Evolutionary conservation across 1,284 basidiomycete genomes (phyloP).

Genomic region (Porogramme epimiltina): DNA sequence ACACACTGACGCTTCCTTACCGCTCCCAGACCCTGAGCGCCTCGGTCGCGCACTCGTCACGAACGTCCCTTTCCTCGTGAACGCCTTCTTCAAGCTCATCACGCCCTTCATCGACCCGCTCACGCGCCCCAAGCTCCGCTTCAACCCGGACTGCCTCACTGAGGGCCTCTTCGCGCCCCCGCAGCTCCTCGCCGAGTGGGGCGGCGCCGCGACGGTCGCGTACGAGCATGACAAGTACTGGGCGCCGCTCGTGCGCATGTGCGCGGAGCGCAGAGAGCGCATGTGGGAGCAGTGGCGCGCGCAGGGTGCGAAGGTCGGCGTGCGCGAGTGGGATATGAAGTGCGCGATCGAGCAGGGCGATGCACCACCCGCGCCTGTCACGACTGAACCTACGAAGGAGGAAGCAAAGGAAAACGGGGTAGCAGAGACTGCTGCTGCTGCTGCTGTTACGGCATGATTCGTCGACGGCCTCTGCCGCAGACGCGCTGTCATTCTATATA

Average conservation of each 20-base stretch:
- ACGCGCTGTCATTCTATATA: too few species aligned
- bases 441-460: neutral
- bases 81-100: constrained; percentile 83
- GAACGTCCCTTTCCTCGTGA: constrained; percentile 83
- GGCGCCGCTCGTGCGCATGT: constrained; percentile 60
- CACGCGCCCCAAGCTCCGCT: constrained; percentile 58
- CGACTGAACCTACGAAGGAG: neutral
- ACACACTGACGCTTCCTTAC: neutral
- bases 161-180: constrained; percentile 62
- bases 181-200: constrained; percentile 65
- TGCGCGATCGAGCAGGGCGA: constrained; percentile 13
- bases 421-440: neutral
- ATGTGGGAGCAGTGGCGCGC: constrained; percentile 64
- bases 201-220: constrained; percentile 58
- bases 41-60: constrained; percentile 84
- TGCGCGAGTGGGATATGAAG: constrained; percentile 76
- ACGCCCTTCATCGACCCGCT: constrained; percentile 80
- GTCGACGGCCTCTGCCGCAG: neutral
- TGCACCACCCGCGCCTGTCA: neutral
- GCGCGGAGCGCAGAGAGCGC: constrained; percentile 48
- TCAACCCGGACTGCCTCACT: constrained; percentile 64
- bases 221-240: constrained; percentile 79
- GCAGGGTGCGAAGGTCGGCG: constrained; percentile 64
- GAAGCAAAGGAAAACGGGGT: neutral
- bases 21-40: constrained; percentile 80